Evolutionary conservation across 192 early-diverging fungal species (phyloP).

Genomic region (Mortierella alpina): DNA sequence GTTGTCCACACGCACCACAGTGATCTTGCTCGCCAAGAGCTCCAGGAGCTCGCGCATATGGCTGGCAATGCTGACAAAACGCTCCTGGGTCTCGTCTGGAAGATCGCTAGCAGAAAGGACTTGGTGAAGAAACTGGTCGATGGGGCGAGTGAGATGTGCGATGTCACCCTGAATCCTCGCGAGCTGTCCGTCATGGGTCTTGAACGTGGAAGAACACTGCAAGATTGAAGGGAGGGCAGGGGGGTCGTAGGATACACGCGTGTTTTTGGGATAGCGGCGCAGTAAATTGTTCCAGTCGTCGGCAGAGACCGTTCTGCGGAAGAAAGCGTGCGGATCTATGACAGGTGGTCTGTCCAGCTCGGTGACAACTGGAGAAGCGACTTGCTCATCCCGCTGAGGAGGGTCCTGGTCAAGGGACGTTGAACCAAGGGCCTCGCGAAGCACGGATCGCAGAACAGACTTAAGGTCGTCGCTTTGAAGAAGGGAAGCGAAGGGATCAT

Average conservation of each 20-base stretch:
- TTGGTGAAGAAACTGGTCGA: not conserved
- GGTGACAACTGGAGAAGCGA: slow-evolving; percentile 2
- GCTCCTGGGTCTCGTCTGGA: not conserved
- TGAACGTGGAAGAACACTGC: slow-evolving; percentile 2
- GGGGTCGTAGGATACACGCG: not conserved
- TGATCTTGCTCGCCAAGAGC: too few species aligned
- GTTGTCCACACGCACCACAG: too few species aligned
- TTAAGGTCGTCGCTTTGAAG: slow-evolving; percentile 2
- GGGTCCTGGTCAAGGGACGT: not conserved
- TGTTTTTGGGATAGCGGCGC: slow-evolving; percentile 1
- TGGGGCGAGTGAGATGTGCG: slow-evolving; percentile 5
- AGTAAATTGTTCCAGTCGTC: not conserved
- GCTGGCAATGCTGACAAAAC: too few species aligned
- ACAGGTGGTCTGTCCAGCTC: not conserved
- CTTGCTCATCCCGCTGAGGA: not conserved
- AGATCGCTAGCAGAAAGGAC: not conserved
- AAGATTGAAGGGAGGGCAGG: not conserved
- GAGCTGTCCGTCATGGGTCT: slow-evolving; percentile 1
- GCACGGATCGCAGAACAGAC: not conserved
- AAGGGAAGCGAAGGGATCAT: slow-evolving; percentile 2
- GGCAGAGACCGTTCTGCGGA: not conserved
- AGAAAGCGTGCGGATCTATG: not conserved
- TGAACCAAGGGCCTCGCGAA: not conserved
- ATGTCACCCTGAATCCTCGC: not conserved
- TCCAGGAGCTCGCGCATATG: too few species aligned